Evolutionary conservation across 495 filamentous ascomycete species (phyloP).

Genomic region (Aspergillus nanangensis): DNA sequence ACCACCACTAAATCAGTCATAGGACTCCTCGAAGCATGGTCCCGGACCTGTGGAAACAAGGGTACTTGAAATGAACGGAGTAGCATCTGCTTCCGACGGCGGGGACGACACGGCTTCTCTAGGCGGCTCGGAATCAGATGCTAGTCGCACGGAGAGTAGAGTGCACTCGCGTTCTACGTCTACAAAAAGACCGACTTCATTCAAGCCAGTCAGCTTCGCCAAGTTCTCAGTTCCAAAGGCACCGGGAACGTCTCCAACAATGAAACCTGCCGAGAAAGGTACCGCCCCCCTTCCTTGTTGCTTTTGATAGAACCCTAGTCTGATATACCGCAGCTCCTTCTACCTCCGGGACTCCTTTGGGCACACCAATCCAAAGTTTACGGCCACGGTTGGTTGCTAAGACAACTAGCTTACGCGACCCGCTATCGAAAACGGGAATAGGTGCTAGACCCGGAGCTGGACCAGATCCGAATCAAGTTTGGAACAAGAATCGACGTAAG

Average conservation of each 20-base stretch:
- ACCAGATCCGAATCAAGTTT: constrained; percentile 74
- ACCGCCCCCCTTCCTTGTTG: constrained; percentile 11
- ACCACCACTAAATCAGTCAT: constrained; percentile 17
- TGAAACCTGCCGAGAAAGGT: constrained; percentile 57
- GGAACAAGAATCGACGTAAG: constrained; percentile 98
- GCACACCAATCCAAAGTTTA: constrained; percentile 39
- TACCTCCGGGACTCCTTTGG: constrained; percentile 34
- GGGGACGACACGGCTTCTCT: constrained; percentile 43
- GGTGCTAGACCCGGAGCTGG: constrained; percentile 44
- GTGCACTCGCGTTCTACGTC: constrained; percentile 65
- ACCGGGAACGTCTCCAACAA: constrained; percentile 47
- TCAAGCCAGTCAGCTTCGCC: constrained; percentile 94
- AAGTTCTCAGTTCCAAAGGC: constrained; percentile 57
- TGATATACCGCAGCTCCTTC: constrained; percentile 35
- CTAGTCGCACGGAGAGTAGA: constrained; percentile 49
- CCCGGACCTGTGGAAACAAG: constrained; percentile 33
- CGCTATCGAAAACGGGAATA: constrained; percentile 42
- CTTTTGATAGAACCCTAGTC: constrained; percentile 1
- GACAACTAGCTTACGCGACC: constrained; percentile 51
- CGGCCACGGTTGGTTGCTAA: constrained; percentile 66
- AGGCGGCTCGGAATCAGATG: constrained; percentile 46
- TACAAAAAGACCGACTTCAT: constrained; percentile 78
- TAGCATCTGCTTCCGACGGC: constrained; percentile 36
- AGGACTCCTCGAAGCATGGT: constrained; percentile 34
- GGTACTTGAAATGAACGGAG: constrained; percentile 42